Base-by-base conservation (phyloP, 176 grass and related monocot species). In the Puccinellia tenuiflora region DNA sequence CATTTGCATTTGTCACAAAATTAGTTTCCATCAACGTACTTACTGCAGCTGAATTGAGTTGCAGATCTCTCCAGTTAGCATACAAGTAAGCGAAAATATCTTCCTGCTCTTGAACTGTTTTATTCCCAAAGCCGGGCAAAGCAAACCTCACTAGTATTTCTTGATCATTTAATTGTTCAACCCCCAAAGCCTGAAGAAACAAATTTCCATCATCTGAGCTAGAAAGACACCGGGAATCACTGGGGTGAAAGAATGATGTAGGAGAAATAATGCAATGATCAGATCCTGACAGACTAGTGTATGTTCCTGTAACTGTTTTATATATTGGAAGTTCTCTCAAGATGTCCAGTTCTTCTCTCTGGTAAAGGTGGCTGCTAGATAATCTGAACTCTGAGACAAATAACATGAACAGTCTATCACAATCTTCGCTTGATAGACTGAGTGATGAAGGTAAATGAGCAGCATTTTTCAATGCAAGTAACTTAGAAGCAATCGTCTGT, bases 251-350 rank as follows among this genome's bases (percentile, higher is more conserved):
- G 89, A 98, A 98, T 54, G 88, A 75, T 82, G 81, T 93, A 56
- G 88, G 86, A 79, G 95, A 90, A 92, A 93, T 45, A 73, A 93
- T 91, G 60, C 90, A 98, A 77, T 90, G 88, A 87, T 90, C 86
- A 54, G 82, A 84, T 57, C 92, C 91, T 66, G 69, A 79, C 61
- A 98, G 88, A 83, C 81, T 91, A 42, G 90, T 93, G 66, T 98
- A 95, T 31, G 92, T 88, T 42, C 95, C 95, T 60, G 80, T 81
- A 81, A 98, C 88, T 54, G 95, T 98, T 79, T 84, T 93, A 73
- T 95, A 95, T 33, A 98, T 95, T 62, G 95, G 95, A 82, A 98
- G 90, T 55, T 92, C 91, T 89, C 90, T 94, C 86, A 95, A 85
- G 63, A 88, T 79, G 38, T 95, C 92, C 79, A 93, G 30, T 82